A percentile compares a stretch with the other conserved stretches of the same genome.
Evolutionary conservation across 306 rosid species (phyloP).

Genomic region (Lathyrus tuberosus): DNA sequence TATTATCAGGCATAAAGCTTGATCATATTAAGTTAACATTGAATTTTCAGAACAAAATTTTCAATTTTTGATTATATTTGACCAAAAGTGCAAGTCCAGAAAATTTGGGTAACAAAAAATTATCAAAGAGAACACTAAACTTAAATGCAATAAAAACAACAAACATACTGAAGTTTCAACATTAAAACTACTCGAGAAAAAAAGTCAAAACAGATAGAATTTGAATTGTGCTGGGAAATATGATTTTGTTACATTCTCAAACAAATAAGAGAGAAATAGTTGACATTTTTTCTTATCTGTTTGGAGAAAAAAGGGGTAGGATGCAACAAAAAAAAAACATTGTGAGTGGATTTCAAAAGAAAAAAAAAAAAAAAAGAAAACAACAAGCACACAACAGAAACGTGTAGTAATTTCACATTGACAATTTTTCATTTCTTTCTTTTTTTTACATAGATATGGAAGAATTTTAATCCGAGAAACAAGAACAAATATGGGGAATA

Average conservation of each 20-base stretch:
- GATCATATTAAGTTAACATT: conserved; percentile 22
- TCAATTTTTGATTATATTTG: conserved; percentile 25
- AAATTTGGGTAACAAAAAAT: conserved; percentile 21
- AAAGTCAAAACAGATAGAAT: background rate
- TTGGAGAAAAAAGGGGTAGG: no score
- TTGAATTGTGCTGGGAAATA: conserved; percentile 14
- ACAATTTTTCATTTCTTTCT: background rate
- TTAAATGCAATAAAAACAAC: conserved; percentile 13
- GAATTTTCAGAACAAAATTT: conserved; percentile 23
- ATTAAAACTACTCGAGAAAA: background rate
- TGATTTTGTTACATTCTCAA: background rate
- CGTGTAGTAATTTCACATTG: background rate
- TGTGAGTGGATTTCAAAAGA: background rate
- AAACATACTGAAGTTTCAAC: background rate
- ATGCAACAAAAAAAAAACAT: background rate
- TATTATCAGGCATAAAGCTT: conserved; percentile 42
- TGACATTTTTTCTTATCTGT: no score
- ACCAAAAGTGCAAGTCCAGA: conserved; percentile 20
- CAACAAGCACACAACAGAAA: conserved; percentile 12
- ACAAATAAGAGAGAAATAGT: no score
- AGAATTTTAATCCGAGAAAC: background rate
- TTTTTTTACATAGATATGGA: background rate
- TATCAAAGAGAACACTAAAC: conserved; percentile 19
- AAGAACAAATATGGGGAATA: conserved; percentile 6
- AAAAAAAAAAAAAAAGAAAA: conserved; percentile 6